Evolutionary conservation across 1,284 basidiomycete species (phyloP), one percentile per base, ranked within the genome.

Genomic region (Caloboletus firmus): DNA sequence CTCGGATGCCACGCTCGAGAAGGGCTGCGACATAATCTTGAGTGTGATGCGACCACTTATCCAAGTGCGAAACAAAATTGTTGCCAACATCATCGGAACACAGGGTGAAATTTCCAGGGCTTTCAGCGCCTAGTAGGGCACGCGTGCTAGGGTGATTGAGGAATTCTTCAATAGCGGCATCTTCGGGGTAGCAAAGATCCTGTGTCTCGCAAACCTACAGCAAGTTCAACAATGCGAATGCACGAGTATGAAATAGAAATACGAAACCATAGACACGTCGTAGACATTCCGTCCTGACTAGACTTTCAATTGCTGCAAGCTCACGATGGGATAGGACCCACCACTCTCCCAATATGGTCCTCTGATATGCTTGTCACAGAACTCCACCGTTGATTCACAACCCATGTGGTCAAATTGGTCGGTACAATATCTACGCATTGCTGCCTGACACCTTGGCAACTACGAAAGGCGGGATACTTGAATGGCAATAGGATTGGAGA

Each of bases 21-120:
- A 93, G 78, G 6, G 77, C 81, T 0, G 85, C 75, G 50, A 92
- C 83, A 69, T 92, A 88, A 68, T 79, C 70, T 60, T 84, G 81
- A 5, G 83, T 81, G 31, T 82, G 83, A 15, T 74, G 71, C 12
- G 71, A 75, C 73, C 76, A 85, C 65, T 84, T 85, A 68, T 87
- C 85, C 68, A 85, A 71, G 58, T 81, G 80, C 10, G 71, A 61
- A 45, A 70, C 69, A 70, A 87, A 87, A 31, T 62, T 64, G 22
- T 40, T 26, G 12, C 74, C 70, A 42, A 91, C 88, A n/a, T 63
- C 64, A 11, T 57, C 46, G 4, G 82, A 82, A 72, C 87, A 90
- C 26, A 77, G 67, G 1, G 79, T 74, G 67, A 86, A 90, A 55
- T 81, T 81, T 34, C 70, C 66, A 1, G 78, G 69, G 2, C 74